Conservation (phyloP, 2,329 filamentous ascomycete genomes). For the Eutypella sp. region DNA sequence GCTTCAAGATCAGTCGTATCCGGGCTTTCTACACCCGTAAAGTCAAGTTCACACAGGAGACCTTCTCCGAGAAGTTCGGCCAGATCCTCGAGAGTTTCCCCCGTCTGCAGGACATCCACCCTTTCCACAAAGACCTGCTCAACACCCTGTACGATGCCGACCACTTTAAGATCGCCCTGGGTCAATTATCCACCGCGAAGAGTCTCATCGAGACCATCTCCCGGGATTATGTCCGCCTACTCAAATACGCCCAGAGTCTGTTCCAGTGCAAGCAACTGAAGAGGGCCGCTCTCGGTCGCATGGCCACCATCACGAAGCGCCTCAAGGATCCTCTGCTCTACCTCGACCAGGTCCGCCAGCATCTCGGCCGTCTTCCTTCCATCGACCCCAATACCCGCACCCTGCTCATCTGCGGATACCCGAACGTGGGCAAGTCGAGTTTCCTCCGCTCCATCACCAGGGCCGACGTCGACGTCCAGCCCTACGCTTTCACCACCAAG, state of each 20-base stretch:
- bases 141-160: conserved; percentile 99
- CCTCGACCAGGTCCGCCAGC: conserved; percentile 93
- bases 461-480: conserved; percentile 94
- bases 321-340: conserved; percentile 93
- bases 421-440: conserved; percentile 95
- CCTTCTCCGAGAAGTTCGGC: conserved; percentile 88
- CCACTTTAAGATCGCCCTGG: conserved; percentile 94
- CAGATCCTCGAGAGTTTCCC: conserved; percentile 92
- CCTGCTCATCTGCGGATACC: conserved; percentile 93
- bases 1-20: conserved; percentile 95
- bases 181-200: conserved; percentile 93
- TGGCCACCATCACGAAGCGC: conserved; percentile 94
- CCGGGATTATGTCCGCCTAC: conserved; percentile 89
- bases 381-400: conserved; percentile 98
- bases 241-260: conserved; percentile 94
- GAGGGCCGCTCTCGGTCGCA: conserved; percentile 89
- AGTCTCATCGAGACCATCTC: conserved; percentile 94
- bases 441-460: conserved; percentile 89
- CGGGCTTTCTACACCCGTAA: conserved; percentile 92
- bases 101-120: conserved; percentile 87
- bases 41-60: conserved; percentile 97
- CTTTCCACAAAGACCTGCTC: conserved; percentile 83
- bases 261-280: conserved; percentile 99
- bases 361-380: conserved; percentile 93
- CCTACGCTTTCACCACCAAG: conserved; percentile 98